Evolutionary conservation across 179 eudicot genomes (phyloP), one percentile per base, ranked within the genome.

Genomic region (Kewa caespitosa): DNA sequence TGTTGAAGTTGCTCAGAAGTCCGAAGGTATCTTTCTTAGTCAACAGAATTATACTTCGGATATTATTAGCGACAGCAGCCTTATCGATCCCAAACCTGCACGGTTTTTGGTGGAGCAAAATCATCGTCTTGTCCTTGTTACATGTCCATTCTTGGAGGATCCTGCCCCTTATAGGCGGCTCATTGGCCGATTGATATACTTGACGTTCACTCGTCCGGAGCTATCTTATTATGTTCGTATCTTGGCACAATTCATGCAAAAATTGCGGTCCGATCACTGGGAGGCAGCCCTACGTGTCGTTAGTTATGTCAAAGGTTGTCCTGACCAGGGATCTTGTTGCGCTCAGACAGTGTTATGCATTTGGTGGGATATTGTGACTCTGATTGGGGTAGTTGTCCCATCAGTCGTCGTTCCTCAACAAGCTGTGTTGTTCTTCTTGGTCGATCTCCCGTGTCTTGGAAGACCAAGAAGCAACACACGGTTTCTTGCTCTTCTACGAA

Each of bases 221-320:
- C 15, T 41, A 41, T 41, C 13, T 41, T 0, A 41, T 41, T 10
- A 8, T 41, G 46, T 43, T 28, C 73, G 48, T 14, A 28, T 69
- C n/a, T 13, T 69, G 12, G 54, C 73, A 22, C 73, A 69, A 32
- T 69, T 69, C 30, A 69, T 69, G 73, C 60, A 46, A 12, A 2
- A 2, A 18, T 43, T 31, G 8, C n/a, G 27, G 2, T 10, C 15
- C 20, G 61, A 4, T 18, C 63, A 70, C 15, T 70, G 28, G 38
- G 37, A 69, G 10, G 73, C 63, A 1, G 39, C 18, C 4, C 18
- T 70, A 17, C 39, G 74, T 0, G 43, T 52, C 6, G 42, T 70
- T 18, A 37, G 31, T 0, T 70, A 70, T 70, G 4, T 70, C 2
- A 70, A 70, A 12, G 62, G 42, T 5, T 20, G 28, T 2, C 46